Conservation (phyloP, 331 rosid genomes). For the Ulmus americana region DNA sequence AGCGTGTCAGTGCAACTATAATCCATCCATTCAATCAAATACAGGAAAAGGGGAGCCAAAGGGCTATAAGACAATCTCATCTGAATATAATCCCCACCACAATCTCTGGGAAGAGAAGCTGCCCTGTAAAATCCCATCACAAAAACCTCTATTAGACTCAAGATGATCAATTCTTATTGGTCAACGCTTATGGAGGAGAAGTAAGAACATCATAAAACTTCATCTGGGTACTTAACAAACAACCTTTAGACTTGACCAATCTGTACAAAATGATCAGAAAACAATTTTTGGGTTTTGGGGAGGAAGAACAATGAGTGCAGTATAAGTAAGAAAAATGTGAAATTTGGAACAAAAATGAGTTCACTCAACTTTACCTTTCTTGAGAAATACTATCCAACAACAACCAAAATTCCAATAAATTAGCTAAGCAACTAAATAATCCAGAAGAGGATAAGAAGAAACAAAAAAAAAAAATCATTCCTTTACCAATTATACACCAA, state of each 20-base stretch:
- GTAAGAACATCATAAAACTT: background rate
- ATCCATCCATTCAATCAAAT: slow-evolving; percentile 73
- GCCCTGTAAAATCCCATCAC: slow-evolving; percentile 46
- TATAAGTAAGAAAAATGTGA: background rate
- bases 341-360: background rate
- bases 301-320: background rate
- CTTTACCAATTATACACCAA: slow-evolving; percentile 2
- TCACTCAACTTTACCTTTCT: slow-evolving; percentile 13
- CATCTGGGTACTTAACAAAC: background rate
- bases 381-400: slow-evolving; percentile 19
- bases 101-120: slow-evolving; percentile 48
- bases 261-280: background rate
- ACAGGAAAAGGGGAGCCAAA: slow-evolving; percentile 57
- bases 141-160: slow-evolving; percentile 8
- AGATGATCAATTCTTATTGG: slow-evolving; percentile 7
- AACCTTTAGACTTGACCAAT: background rate
- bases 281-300: background rate
- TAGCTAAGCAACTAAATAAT: slow-evolving; percentile 10
- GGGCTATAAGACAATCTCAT: slow-evolving; percentile 72
- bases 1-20: slow-evolving; percentile 54
- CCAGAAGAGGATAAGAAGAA: slow-evolving; percentile 1
- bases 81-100: slow-evolving; percentile 49
- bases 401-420: slow-evolving; percentile 16
- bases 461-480: background rate
- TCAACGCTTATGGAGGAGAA: background rate